A percentile compares a stretch with the other conserved stretches of the same genome.
Conservation (phyloP, 257 asterid species). For the Ilex asprella region DNA sequence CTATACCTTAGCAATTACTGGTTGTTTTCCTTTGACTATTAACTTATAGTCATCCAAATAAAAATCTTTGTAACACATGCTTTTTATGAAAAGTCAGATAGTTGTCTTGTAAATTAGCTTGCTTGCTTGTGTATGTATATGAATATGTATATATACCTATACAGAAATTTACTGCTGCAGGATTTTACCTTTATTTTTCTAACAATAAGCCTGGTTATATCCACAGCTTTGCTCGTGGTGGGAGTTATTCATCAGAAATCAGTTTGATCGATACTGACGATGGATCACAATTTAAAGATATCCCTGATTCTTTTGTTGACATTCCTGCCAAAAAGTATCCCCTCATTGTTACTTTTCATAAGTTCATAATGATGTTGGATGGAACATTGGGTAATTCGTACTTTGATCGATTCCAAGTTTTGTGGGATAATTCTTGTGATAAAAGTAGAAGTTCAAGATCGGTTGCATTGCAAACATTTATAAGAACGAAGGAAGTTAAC, state of each 20-base stretch:
- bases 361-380: constrained; percentile 69
- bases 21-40: too few relatives aligned
- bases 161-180: too few relatives aligned
- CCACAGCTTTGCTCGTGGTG: constrained; percentile 34
- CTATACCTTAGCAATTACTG: too few relatives aligned
- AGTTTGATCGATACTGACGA: constrained; percentile 43
- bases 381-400: constrained; percentile 48
- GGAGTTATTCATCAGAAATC: constrained; percentile 12
- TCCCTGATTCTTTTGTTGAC: constrained; percentile 48
- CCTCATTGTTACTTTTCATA: constrained; percentile 55
- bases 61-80: too few relatives aligned
- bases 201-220: not conserved
- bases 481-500: constrained; percentile 50
- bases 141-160: not conserved
- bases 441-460: constrained; percentile 28
- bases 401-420: constrained; percentile 41
- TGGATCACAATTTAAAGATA: constrained; percentile 32
- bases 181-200: not conserved
- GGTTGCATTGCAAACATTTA: constrained; percentile 32
- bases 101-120: too few relatives aligned
- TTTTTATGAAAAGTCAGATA: too few relatives aligned
- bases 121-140: too few relatives aligned
- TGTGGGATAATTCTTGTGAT: constrained; percentile 10
- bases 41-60: too few relatives aligned
- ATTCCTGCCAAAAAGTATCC: constrained; percentile 41